phyloP scores from a whole-genome alignment of 768 basidiomycete genomes.

The Chalciporus chontae region DNA sequence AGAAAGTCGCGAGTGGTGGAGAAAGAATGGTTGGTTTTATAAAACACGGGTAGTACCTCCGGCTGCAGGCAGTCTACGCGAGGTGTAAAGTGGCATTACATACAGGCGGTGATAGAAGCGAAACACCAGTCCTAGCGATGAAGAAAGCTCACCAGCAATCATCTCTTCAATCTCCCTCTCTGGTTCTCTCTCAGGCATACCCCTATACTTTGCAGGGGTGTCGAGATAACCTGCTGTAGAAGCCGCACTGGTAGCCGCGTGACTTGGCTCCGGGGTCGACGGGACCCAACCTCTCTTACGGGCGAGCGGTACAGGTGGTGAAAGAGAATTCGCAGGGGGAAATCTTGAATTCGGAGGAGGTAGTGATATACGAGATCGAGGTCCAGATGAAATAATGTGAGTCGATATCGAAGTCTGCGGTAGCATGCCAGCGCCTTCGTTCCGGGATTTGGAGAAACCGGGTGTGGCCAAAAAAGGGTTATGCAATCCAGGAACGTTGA shows the following conservation, averaged over 20 bases:
- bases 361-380: constrained; percentile 14
- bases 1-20: constrained; percentile 3
- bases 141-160: constrained; percentile 39
- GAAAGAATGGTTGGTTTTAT: constrained; percentile 14
- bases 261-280: constrained; percentile 51
- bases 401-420: constrained; percentile 22
- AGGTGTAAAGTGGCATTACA: constrained; percentile 19
- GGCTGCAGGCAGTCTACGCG: not conserved
- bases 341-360: constrained; percentile 19
- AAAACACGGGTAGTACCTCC: not conserved
- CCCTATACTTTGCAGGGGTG: constrained; percentile 61
- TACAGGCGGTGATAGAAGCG: constrained; percentile 1
- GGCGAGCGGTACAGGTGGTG: constrained; percentile 39
- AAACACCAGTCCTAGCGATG: constrained; percentile 12
- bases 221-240: constrained; percentile 66
- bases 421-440: constrained; percentile 8
- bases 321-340: constrained; percentile 15
- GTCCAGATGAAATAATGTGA: constrained; percentile 15
- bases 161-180: constrained; percentile 45
- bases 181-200: constrained; percentile 28
- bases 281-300: constrained; percentile 77
- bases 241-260: constrained; percentile 46
- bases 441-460: constrained; percentile 24
- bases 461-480: constrained; percentile 55
- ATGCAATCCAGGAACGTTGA: constrained; percentile 58